Evolutionary conservation across 2,329 filamentous ascomycete genomes (phyloP).

Genomic region (Ceratocystis ficicola): DNA sequence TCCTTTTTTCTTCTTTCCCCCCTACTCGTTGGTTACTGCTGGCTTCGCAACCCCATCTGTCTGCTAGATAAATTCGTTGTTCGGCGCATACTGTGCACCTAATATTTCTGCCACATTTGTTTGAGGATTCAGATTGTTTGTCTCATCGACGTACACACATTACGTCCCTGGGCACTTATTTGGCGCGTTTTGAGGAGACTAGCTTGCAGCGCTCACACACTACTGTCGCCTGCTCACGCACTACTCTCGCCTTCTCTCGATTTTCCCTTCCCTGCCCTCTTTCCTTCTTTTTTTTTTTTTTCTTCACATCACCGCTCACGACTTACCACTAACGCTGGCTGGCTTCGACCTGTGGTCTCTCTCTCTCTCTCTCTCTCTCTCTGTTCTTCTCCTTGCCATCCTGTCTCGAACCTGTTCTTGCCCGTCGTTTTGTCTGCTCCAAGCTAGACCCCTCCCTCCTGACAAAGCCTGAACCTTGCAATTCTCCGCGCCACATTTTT

Average conservation of each 20-base stretch:
- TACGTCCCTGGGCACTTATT: neutral
- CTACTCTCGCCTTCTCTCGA: neutral
- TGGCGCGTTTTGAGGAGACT: neutral
- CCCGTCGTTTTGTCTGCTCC: neutral
- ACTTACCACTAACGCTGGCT: neutral
- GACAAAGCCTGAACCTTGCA: conserved; percentile 1
- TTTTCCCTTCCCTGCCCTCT: neutral
- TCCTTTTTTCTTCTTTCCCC: neutral
- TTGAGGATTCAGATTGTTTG: conserved; percentile 13
- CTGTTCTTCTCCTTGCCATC: neutral
- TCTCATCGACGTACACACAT: conserved; percentile 11
- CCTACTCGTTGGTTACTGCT: neutral
- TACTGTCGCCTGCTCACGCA: neutral
- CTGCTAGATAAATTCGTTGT: neutral
- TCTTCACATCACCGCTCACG: neutral
- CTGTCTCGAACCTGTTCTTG: conserved; percentile 6
- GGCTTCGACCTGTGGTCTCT: neutral
- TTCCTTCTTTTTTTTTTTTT: neutral
- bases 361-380: neutral
- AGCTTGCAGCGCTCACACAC: too few relatives aligned
- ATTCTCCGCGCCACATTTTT: conserved; percentile 6
- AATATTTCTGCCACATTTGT: neutral
- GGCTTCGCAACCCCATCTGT: neutral
- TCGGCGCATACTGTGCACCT: neutral
- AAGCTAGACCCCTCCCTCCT: neutral